phyloP scores from a whole-genome alignment of 208 protist species.

The Acanthamoeba sp. region DNA sequence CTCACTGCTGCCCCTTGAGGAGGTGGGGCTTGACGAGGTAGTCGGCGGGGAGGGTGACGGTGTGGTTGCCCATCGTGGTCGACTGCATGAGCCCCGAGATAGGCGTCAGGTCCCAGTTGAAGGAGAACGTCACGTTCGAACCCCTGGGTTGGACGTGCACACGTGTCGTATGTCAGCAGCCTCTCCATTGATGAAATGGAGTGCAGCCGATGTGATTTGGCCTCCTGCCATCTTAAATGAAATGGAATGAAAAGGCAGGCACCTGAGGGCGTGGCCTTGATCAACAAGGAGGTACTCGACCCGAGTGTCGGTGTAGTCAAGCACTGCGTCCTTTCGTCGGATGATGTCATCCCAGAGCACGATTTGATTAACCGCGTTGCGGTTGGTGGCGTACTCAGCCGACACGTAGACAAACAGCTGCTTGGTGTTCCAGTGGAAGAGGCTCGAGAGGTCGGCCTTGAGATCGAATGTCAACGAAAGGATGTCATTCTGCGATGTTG shows the following conservation, averaged over 20 bases:
- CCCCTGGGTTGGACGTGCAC: too few species aligned
- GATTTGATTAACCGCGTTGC: conserved; percentile 28
- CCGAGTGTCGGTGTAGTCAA: background rate
- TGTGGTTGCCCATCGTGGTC: background rate
- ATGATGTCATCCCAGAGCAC: conserved; percentile 56
- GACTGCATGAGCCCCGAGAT: conserved; percentile 13
- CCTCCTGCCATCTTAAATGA: background rate
- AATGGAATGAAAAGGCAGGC: background rate
- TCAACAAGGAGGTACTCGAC: conserved; percentile 53
- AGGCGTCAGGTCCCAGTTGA: conserved; percentile 53
- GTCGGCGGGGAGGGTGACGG: conserved; percentile 4
- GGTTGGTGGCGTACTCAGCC: conserved; percentile 1
- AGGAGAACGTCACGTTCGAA: conserved; percentile 23
- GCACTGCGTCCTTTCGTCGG: background rate
- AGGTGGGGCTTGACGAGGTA: conserved; percentile 31
- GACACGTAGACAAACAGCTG: conserved; percentile 57
- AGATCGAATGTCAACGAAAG: conserved; percentile 25
- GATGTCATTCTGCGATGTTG: conserved; percentile 34
- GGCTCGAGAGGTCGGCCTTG: background rate
- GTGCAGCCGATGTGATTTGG: background rate
- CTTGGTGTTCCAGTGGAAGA: conserved; percentile 58
- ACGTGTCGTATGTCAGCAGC: too few species aligned
- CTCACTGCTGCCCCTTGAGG: background rate
- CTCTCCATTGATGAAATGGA: too few species aligned
- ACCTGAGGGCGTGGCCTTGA: conserved; percentile 39